These are phyloP conservation scores for Fusarium incarnatum DNA, from an alignment of 2,329 filamentous ascomycete species.

Conservation along the genomic window DNA sequence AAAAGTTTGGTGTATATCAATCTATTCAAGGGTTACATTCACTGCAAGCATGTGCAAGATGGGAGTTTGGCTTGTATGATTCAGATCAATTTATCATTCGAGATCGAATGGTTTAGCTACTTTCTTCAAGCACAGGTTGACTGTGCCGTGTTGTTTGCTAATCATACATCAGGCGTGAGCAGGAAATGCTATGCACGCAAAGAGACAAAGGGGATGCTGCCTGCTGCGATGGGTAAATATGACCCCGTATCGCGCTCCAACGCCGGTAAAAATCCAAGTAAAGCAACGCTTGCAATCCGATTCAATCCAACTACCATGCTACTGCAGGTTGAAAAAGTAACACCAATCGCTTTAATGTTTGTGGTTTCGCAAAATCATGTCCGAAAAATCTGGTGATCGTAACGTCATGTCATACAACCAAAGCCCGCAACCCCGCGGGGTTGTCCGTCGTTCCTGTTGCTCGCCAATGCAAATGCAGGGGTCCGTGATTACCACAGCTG, in stretches of 20 bases:
- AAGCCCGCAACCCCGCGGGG: conserved; percentile 11
- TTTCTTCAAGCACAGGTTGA: conserved; percentile 19
- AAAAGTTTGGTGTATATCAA: neutral
- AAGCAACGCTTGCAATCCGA: conserved; percentile 19
- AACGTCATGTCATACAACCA: conserved; percentile 28
- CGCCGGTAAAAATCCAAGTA: conserved; percentile 18
- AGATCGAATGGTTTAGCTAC: conserved; percentile 12
- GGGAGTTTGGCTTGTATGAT: conserved; percentile 2
- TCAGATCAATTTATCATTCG: conserved; percentile 16
- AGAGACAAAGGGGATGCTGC: conserved; percentile 13
- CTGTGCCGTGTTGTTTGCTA: conserved; percentile 21
- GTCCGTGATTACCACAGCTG: conserved; percentile 35
- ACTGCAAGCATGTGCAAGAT: neutral
- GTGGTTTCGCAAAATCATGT: conserved; percentile 22
- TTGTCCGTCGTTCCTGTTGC: conserved; percentile 5
- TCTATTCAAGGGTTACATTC: neutral
- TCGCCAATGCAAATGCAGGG: conserved; percentile 14
- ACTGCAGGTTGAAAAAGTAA: conserved; percentile 2
- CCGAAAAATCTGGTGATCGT: conserved; percentile 31
- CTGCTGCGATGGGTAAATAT: conserved; percentile 2
- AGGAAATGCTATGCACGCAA: conserved; percentile 16
- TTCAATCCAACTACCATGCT: conserved; percentile 4
- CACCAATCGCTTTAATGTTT: conserved; percentile 21
- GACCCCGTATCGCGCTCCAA: conserved; percentile 11
- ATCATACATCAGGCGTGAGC: conserved; percentile 25